A percentile compares a stretch with the other conserved stretches of the same genome.
Conservation (phyloP, 805 yeast genomes). For the Schwanniomyces polymorphus region DNA sequence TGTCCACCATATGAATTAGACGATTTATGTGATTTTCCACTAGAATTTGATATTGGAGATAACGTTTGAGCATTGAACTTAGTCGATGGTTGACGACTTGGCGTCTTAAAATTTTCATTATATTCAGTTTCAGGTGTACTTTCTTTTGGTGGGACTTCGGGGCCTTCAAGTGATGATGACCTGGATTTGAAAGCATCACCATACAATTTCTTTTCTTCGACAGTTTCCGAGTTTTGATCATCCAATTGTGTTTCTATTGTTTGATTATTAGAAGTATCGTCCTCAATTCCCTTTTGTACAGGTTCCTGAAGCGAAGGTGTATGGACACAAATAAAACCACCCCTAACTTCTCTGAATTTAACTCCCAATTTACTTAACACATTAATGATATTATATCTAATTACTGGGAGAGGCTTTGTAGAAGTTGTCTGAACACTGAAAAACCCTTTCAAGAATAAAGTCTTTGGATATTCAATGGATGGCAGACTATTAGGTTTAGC, state of each 20-base stretch:
- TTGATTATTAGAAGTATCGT: conserved; percentile 4
- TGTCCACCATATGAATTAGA: conserved; percentile 44
- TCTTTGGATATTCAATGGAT: conserved; percentile 89
- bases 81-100: conserved; percentile 40
- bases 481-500: conserved; percentile 86
- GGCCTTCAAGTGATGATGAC: conserved; percentile 27
- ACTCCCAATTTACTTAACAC: conserved; percentile 78
- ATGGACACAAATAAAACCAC: conserved; percentile 87
- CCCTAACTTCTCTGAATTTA: conserved; percentile 83
- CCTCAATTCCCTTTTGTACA: conserved; percentile 8
- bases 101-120: conserved; percentile 17
- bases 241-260: conserved; percentile 6
- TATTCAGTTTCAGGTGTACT: conserved; percentile 26
- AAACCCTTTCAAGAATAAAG: conserved; percentile 87
- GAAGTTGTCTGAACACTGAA: conserved; percentile 95
- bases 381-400: conserved; percentile 77
- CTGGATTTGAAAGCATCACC: conserved; percentile 43
- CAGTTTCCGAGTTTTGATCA: conserved; percentile 16
- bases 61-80: conserved; percentile 26
- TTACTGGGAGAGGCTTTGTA: conserved; percentile 85
- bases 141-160: conserved; percentile 14
- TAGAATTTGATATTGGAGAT: conserved; percentile 31
- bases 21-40: conserved; percentile 34
- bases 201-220: conserved; percentile 33
- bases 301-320: conserved; percentile 45